Evolutionary conservation across 371 early-diverging fungal species (phyloP).

Genomic region (Coemansia sp.): DNA sequence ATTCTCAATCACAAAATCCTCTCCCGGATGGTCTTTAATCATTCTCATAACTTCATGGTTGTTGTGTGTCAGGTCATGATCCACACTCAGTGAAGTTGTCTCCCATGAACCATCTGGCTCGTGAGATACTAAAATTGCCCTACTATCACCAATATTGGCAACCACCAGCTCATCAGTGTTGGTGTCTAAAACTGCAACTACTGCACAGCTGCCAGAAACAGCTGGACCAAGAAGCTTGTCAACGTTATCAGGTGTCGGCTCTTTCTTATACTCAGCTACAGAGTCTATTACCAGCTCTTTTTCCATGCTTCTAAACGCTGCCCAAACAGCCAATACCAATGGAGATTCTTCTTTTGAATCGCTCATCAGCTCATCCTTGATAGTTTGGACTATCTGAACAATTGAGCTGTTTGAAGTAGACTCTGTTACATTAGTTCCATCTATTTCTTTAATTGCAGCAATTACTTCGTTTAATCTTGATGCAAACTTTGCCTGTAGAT

Average conservation of each 20-base stretch:
- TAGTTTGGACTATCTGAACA: constrained; percentile 16
- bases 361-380: constrained; percentile 19
- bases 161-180: constrained; percentile 45
- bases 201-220: constrained; percentile 51
- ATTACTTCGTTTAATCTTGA: constrained; percentile 31
- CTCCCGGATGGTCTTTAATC: constrained; percentile 72
- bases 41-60: constrained; percentile 64
- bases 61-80: constrained; percentile 73
- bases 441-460: constrained; percentile 1
- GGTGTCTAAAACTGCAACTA: constrained; percentile 48
- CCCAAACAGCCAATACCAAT: constrained; percentile 40
- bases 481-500: constrained; percentile 45
- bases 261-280: constrained; percentile 32
- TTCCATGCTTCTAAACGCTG: constrained; percentile 50
- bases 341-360: constrained; percentile 35
- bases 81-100: constrained; percentile 64
- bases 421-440: too few relatives aligned
- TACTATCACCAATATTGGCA: constrained; percentile 55
- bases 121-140: constrained; percentile 63
- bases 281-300: constrained; percentile 44
- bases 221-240: constrained; percentile 48
- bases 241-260: constrained; percentile 21
- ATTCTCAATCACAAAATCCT: constrained; percentile 56
- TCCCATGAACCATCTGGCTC: constrained; percentile 53
- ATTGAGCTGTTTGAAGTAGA: too few relatives aligned